These are phyloP conservation scores for Pseudomonodictys pantanalensis DNA, from an alignment of 495 filamentous ascomycete genomes.

Conservation along the genomic window DNA sequence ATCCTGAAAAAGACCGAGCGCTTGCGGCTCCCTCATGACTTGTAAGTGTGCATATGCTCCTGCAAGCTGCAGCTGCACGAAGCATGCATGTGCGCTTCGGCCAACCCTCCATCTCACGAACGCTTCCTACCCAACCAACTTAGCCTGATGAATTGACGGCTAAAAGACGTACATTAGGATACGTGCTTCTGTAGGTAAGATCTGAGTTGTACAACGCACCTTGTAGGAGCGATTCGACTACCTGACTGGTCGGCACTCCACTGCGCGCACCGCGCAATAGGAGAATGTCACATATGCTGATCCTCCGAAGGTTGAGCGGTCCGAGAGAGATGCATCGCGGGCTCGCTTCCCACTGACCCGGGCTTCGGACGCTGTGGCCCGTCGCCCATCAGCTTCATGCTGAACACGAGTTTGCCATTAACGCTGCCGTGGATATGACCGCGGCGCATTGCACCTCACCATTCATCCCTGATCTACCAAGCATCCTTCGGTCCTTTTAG, in stretches of 20 bases:
- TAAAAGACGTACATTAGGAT: constrained; percentile 11
- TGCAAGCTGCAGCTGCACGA: constrained; percentile 21
- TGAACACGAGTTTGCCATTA: background rate
- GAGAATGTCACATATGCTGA: background rate
- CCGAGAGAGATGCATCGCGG: background rate
- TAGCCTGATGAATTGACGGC: constrained; percentile 26
- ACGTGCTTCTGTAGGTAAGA: constrained; percentile 11
- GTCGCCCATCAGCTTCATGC: background rate
- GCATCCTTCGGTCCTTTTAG: too few species aligned
- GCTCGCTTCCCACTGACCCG: background rate
- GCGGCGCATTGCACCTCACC: background rate
- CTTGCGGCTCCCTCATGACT: constrained; percentile 30
- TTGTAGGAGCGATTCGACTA: background rate
- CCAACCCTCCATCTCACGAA: constrained; percentile 23
- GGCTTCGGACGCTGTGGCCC: background rate
- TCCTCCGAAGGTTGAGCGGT: background rate
- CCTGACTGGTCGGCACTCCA: background rate
- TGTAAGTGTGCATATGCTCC: constrained; percentile 27
- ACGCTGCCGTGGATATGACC: background rate
- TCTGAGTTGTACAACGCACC: background rate
- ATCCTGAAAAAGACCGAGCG: background rate
- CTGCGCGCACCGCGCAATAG: background rate
- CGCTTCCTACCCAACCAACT: constrained; percentile 23
- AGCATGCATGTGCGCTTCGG: constrained; percentile 25
- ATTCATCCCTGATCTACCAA: too few species aligned